These are phyloP conservation scores for Monosporozyma aquatica DNA, from an alignment of 805 yeast species.

Conservation along the genomic window DNA sequence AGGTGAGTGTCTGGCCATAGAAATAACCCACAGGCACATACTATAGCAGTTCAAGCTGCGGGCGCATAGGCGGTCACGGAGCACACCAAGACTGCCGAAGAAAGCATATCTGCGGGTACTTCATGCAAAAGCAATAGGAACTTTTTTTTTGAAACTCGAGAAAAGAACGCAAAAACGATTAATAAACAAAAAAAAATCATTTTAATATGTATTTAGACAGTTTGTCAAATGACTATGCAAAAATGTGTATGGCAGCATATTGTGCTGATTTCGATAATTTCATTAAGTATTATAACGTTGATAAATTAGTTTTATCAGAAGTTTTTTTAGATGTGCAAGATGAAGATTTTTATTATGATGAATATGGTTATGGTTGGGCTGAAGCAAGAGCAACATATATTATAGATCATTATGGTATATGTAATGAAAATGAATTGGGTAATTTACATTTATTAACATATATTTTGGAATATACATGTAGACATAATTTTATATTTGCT, in stretches of 20 bases:
- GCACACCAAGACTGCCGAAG: no score
- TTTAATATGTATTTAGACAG: conserved; percentile 1
- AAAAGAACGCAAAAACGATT: no score
- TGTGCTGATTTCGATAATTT: conserved; percentile 1
- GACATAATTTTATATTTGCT: conserved; percentile 2
- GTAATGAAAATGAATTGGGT: not conserved
- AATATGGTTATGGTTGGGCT: no score
- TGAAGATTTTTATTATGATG: not conserved
- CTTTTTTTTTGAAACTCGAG: no score
- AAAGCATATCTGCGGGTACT: no score
- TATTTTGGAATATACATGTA: not conserved
- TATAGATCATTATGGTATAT: not conserved
- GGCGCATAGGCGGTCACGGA: no score
- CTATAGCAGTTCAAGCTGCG: no score
- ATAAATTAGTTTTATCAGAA: not conserved
- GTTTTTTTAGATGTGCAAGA: not conserved
- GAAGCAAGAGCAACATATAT: no score
- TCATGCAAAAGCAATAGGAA: no score
- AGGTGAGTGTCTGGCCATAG: no score
- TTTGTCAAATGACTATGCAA: not conserved
- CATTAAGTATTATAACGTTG: not conserved
- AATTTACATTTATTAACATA: not conserved
- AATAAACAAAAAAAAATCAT: no score
- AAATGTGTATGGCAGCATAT: conserved; percentile 1
- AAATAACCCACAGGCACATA: no score